phyloP scores from a whole-genome alignment of 2,329 filamentous ascomycete species.

The Beauveria pseudobassiana region DNA sequence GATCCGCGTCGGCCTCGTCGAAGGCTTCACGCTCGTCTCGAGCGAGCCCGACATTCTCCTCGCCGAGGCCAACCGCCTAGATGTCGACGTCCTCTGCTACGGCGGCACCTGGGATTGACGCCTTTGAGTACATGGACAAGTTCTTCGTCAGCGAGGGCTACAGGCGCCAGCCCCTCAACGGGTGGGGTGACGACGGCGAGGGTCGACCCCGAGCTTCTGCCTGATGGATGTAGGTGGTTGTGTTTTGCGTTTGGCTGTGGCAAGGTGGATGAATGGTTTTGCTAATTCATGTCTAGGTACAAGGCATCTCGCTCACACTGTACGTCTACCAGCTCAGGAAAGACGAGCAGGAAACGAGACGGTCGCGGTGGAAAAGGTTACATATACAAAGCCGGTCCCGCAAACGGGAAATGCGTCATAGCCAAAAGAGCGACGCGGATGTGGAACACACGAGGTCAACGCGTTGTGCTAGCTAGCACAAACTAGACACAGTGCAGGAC shows the following conservation, averaged over 20 bases:
- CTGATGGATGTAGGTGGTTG: slow-evolving; percentile 81
- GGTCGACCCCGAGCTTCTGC: slow-evolving; percentile 85
- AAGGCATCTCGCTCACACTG: slow-evolving; percentile 90
- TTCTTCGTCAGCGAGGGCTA: slow-evolving; percentile 64
- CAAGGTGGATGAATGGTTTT: not conserved
- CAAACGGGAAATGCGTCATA: slow-evolving; percentile 45
- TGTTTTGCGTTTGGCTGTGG: not conserved
- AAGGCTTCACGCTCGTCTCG: slow-evolving; percentile 61
- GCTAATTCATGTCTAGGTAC: slow-evolving; percentile 53
- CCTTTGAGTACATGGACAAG: slow-evolving; percentile 68
- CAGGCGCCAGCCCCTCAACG: slow-evolving; percentile 54
- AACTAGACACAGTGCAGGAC: not conserved
- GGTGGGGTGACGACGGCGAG: slow-evolving; percentile 52
- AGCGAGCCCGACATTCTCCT: slow-evolving; percentile 59
- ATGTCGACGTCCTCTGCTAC: slow-evolving; percentile 63
- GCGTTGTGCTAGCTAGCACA: not conserved
- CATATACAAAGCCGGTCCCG: slow-evolving; percentile 70
- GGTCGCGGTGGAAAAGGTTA: slow-evolving; percentile 79
- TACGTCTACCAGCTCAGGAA: slow-evolving; percentile 88
- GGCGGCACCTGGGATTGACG: slow-evolving; percentile 62
- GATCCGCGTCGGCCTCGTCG: slow-evolving; percentile 58
- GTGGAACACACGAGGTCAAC: not conserved
- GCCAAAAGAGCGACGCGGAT: slow-evolving; percentile 7
- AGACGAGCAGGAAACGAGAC: slow-evolving; percentile 68
- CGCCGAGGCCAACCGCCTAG: slow-evolving; percentile 60